Evolutionary conservation across 2,329 filamentous ascomycete species (phyloP), one percentile per base, ranked within the genome.

Genomic region (Fusarium aywerte): DNA sequence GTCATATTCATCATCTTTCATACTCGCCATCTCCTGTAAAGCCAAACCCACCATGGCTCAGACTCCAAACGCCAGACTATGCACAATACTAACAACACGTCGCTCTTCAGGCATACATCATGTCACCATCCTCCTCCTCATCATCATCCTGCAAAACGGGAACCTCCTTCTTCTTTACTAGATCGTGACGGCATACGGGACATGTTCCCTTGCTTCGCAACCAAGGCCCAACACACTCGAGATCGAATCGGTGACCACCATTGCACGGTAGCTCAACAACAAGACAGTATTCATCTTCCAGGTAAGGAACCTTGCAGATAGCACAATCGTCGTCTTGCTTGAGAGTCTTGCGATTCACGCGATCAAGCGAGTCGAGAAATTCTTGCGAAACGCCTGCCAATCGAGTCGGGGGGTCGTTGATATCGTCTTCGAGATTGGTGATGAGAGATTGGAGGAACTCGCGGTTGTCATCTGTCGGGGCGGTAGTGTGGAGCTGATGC

Each of bases 141-240:
- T 84, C 80, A 4, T 84, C 82, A 2, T 84, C 82, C 27, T 81
- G 79, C 16, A 79, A 77, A 13, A 79, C 75, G 18, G 79, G 78
- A n/a, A 76, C 74, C 59, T 81, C 79, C 73, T 81, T 80, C 80
- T 86, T 87, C 80, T 84, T 83, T 31, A 80, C 82, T 77, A 90
- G 77, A 71, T 88, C 86, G 74, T 85, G 82, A 61, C 88, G 79
- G 75, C 88, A 89, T 79, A 90, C 80, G 36, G 88, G 88, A 74
- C 88, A 90, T 31, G 82, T 89, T 35, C 88, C 88, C 76, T 90
- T 88, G 71, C 85, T 83, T 75, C 83, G 79, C 74, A 90, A 75
- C 88, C 88, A 90, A 8, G 88, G 88, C 5, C 83, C 85, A 3
- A 90, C 87, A 71, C 88, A 90, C 78, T 90, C 88, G n/a, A 90